Conservation (phyloP, 2,329 filamentous ascomycete species). For the Huntiella decipiens region DNA sequence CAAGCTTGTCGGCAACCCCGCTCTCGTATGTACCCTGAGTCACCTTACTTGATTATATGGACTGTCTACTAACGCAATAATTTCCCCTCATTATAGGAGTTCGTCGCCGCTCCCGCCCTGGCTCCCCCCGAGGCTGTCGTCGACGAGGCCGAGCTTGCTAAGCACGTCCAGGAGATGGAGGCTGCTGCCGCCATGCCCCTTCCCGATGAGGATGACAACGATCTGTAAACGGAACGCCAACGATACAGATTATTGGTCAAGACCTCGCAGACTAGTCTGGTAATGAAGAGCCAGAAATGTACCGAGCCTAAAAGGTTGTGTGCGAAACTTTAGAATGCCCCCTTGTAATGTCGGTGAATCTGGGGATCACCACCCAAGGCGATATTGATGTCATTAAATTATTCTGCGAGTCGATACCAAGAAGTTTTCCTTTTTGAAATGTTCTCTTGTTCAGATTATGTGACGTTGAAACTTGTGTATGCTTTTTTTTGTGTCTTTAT, state of each 20-base stretch:
- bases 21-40: conserved; percentile 40
- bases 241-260: conserved; percentile 8
- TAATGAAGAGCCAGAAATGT: conserved; percentile 11
- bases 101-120: conserved; percentile 86
- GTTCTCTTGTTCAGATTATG: too few species aligned
- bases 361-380: not conserved
- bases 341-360: conserved; percentile 10
- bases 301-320: conserved; percentile 9
- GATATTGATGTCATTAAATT: too few species aligned
- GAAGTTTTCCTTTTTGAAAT: too few species aligned
- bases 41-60: not conserved
- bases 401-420: too few species aligned
- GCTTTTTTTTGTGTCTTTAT: too few species aligned
- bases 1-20: conserved; percentile 91
- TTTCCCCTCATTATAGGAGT: conserved; percentile 45
- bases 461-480: too few species aligned
- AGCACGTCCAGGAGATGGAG: conserved; percentile 81
- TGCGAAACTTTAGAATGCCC: conserved; percentile 4
- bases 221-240: conserved; percentile 29
- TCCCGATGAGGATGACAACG: conserved; percentile 73
- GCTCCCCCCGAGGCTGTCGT: conserved; percentile 84
- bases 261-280: conserved; percentile 9
- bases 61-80: not conserved
- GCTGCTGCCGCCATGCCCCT: conserved; percentile 66
- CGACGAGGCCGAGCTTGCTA: conserved; percentile 59